These are phyloP conservation scores for Stygiomarasmius scandens DNA, from an alignment of 1,284 basidiomycete species.

Conservation along the genomic window DNA sequence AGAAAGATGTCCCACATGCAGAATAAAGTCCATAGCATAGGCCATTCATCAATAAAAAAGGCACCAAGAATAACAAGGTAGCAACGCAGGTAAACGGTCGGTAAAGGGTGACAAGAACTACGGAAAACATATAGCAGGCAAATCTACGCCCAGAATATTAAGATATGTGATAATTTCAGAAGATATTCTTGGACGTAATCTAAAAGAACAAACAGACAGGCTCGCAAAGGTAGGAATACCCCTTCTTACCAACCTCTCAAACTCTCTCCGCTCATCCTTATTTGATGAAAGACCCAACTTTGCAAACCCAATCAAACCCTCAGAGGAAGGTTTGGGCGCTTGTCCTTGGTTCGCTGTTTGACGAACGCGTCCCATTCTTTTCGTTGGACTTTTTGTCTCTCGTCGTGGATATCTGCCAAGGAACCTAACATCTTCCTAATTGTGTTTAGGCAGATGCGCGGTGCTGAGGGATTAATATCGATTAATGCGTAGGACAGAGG, in stretches of 20 bases:
- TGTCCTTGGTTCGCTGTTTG: constrained; percentile 49
- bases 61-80: constrained; percentile 83
- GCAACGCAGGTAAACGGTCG: constrained; percentile 91
- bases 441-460: constrained; percentile 72
- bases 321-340: constrained; percentile 39
- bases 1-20: constrained; percentile 96
- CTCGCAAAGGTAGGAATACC: constrained; percentile 95
- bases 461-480: constrained; percentile 58
- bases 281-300: constrained; percentile 79
- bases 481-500: constrained; percentile 59
- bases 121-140: constrained; percentile 94
- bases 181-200: constrained; percentile 82
- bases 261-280: constrained; percentile 77
- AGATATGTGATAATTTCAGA: constrained; percentile 80
- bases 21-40: constrained; percentile 66
- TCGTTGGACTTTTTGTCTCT: constrained; percentile 72
- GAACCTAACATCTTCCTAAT: constrained; percentile 79
- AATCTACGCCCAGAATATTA: constrained; percentile 80
- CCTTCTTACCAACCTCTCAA: constrained; percentile 76
- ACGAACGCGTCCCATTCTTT: constrained; percentile 92
- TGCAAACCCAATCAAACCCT: constrained; percentile 85
- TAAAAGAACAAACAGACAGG: constrained; percentile 89
- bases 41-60: neutral
- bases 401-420: constrained; percentile 85
- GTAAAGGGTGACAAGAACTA: constrained; percentile 98